Percentiles rank a stretch among this genome's conserved stretches.
Conservation (phyloP, 495 filamentous ascomycete species). For the Daldinia decipiens region DNA sequence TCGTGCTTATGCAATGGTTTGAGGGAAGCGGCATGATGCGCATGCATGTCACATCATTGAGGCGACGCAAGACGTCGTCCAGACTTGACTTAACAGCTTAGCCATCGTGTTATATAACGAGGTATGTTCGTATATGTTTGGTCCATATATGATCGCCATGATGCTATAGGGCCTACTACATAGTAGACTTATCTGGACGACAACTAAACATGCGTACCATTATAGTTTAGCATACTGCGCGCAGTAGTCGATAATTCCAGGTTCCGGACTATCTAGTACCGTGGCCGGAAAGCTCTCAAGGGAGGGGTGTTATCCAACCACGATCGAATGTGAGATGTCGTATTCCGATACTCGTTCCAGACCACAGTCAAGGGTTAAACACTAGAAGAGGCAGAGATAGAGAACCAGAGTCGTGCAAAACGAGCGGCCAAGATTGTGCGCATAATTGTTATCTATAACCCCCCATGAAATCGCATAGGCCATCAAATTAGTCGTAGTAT, state of each 20-base stretch:
- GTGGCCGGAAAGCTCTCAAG: slow-evolving; percentile 44
- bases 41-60: slow-evolving; percentile 46
- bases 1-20: slow-evolving; percentile 32
- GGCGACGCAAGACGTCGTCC: slow-evolving; percentile 33
- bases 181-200: slow-evolving; percentile 16
- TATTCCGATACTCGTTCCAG: slow-evolving; percentile 34
- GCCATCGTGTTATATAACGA: not conserved
- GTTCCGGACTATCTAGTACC: slow-evolving; percentile 12
- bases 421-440: slow-evolving; percentile 16
- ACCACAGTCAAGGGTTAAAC: slow-evolving; percentile 9
- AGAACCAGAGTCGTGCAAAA: slow-evolving; percentile 20
- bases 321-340: slow-evolving; percentile 40
- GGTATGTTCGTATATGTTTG: slow-evolving; percentile 3
- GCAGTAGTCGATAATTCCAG: slow-evolving; percentile 10
- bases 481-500: slow-evolving; percentile 12
- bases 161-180: slow-evolving; percentile 13
- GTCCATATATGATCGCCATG: slow-evolving; percentile 16
- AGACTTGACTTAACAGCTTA: slow-evolving; percentile 6
- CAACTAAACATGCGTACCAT: slow-evolving; percentile 12
- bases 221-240: slow-evolving; percentile 13
- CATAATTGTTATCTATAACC: slow-evolving; percentile 14
- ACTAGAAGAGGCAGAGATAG: slow-evolving; percentile 6
- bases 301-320: slow-evolving; percentile 47
- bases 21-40: slow-evolving; percentile 43
- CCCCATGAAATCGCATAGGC: slow-evolving; percentile 19